These are phyloP conservation scores for Voacanga thouarsii DNA, from an alignment of 257 asterid genomes.

Conservation along the genomic window DNA sequence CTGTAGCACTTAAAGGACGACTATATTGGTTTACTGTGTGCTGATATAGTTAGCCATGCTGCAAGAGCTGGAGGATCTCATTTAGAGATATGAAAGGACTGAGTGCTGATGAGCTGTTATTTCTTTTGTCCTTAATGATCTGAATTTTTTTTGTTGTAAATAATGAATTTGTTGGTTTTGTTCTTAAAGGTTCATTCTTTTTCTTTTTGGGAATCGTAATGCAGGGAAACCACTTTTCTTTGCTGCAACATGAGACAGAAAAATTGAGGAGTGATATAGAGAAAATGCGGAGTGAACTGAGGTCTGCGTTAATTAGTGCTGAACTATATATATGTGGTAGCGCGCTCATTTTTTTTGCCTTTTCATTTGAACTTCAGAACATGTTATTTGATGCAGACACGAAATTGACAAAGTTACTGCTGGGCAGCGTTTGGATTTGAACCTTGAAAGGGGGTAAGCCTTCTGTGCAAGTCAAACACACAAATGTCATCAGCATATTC, in stretches of 20 bases:
- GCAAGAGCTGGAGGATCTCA: neutral
- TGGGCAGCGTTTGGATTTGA: constrained; percentile 92
- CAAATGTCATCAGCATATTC: neutral
- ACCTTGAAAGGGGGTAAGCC: constrained; percentile 86
- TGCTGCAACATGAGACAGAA: constrained; percentile 85
- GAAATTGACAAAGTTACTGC: constrained; percentile 95
- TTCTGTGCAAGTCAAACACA: constrained; percentile 3
- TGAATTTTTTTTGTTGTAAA: neutral
- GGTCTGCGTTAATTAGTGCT: constrained; percentile 36
- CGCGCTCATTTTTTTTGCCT: neutral
- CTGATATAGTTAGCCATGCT: neutral
- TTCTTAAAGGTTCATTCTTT: neutral
- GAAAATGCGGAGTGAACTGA: constrained; percentile 85
- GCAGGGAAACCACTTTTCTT: constrained; percentile 87
- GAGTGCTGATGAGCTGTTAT: neutral
- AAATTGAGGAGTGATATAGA: constrained; percentile 79
- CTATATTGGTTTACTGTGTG: neutral
- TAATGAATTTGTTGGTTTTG: neutral
- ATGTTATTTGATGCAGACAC: constrained; percentile 53
- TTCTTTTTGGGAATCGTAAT: constrained; percentile 11
- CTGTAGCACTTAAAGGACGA: neutral
- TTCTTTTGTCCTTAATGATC: neutral
- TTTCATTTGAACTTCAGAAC: constrained; percentile 14
- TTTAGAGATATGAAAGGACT: neutral
- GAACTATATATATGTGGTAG: neutral